Evolutionary conservation across 2,329 filamentous ascomycete species (phyloP).

Genomic region (Exophiala phaeomuriformis): DNA sequence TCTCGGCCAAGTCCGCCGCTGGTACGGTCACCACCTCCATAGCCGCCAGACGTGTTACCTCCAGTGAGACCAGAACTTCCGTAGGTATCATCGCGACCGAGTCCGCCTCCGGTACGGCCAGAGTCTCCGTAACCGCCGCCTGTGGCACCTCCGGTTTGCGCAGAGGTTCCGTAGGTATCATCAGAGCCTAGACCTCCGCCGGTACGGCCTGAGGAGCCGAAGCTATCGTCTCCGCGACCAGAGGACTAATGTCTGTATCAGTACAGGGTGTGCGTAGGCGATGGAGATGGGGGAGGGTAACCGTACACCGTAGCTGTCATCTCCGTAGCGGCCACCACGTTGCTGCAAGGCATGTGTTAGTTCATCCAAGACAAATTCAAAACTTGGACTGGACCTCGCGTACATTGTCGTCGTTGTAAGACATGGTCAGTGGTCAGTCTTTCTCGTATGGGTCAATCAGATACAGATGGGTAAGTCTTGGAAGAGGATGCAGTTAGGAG

Average conservation of each 20-base stretch:
- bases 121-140: background rate
- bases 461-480: background rate
- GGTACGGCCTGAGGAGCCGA: slow-evolving; percentile 9
- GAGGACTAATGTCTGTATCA: background rate
- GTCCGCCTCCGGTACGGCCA: slow-evolving; percentile 10
- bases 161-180: slow-evolving; percentile 18
- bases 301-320: slow-evolving; percentile 19
- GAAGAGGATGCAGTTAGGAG: background rate
- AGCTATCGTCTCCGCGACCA: slow-evolving; percentile 6
- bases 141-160: slow-evolving; percentile 12
- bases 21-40: slow-evolving; percentile 1
- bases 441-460: background rate
- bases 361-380: background rate
- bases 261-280: background rate
- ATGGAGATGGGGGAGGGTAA: background rate
- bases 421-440: slow-evolving; percentile 15
- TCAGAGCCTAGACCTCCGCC: slow-evolving; percentile 20
- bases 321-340: slow-evolving; percentile 23
- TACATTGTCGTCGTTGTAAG: slow-evolving; percentile 24
- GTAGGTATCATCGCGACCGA: slow-evolving; percentile 19
- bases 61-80: slow-evolving; percentile 10
- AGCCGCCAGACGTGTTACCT: background rate
- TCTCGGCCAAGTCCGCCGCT: slow-evolving; percentile 5
- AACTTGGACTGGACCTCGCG: background rate
- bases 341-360: slow-evolving; percentile 7